Base-by-base conservation (phyloP, 148 eudicot genomes). In the Silene conica region DNA sequence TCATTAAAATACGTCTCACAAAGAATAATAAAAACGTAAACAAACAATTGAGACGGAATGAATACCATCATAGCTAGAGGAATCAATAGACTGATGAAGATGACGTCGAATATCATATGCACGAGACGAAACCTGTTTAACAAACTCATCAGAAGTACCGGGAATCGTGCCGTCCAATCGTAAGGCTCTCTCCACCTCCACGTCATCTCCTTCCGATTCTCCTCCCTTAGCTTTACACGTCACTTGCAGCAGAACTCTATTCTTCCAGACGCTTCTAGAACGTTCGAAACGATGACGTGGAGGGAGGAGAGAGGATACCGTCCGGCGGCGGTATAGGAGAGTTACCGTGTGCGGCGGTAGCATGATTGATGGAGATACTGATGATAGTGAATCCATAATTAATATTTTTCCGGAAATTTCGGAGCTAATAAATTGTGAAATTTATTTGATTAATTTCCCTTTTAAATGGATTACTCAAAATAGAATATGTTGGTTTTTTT, bases 51-150 rank as follows among this genome's bases (percentile, higher is more conserved):
- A 50, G 55, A 50, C 55, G 55, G 55, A 50, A 50, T 11, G 22
- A 4, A 23, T 78, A 94, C 98, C 97, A 76, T 94, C 98, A 64
- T 94, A 94, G 85, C 98, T 91, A 75, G 90, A 88, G 76, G 86
- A 82, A 68, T 89, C 97, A 41, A 92, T 77, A 9, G 89, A 81
- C 72, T 94, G 90, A 5, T 89, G 93, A 31, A 94, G 93, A 75
- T 87, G 79, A 43, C 98, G 84, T 9, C 98, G 91, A 81, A 95
- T 95, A 63, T 84, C 89, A 26, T 95, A 95, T 63, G 98, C 98
- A 46, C 98, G 91, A 0, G 98, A 95, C 43, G 97, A 92, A 13
- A 95, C 98, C 78, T 89, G 91, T 77, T 89, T 83, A 13, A 95
- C 92, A 26, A 95, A 92, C 86, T 80, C 97, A 50, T 92, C 85